Percentiles rank a stretch among this genome's conserved stretches.
These are phyloP conservation scores for Apium graveolens DNA, from an alignment of 129 eudicot species.

Conservation along the genomic window DNA sequence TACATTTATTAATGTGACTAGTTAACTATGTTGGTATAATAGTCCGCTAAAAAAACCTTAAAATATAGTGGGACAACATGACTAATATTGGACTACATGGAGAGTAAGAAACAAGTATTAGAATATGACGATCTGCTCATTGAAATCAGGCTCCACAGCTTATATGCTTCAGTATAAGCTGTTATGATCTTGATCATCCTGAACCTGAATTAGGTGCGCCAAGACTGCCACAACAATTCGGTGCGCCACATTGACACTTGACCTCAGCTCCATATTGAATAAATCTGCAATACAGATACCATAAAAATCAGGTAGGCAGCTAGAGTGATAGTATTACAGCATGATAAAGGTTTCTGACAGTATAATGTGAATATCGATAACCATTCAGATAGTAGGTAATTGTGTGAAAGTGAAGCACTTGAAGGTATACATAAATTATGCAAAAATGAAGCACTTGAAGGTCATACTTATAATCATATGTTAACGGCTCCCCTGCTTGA, in stretches of 20 bases:
- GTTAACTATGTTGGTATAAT: too few relatives aligned
- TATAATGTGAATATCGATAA: neutral
- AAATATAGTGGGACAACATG: too few relatives aligned
- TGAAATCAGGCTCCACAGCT: too few relatives aligned
- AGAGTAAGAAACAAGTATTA: too few relatives aligned
- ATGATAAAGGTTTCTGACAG: neutral
- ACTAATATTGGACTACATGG: too few relatives aligned
- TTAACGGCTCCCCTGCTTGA: slow-evolving; percentile 71
- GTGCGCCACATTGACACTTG: slow-evolving; percentile 75
- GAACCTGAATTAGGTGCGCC: too few relatives aligned
- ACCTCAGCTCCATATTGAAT: slow-evolving; percentile 91
- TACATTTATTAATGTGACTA: too few relatives aligned
- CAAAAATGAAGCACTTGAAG: neutral
- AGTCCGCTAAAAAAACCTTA: too few relatives aligned
- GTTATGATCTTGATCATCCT: too few relatives aligned
- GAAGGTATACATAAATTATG: neutral
- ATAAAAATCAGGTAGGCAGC: neutral
- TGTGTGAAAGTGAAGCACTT: neutral
- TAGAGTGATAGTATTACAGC: neutral
- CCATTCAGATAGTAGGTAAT: neutral
- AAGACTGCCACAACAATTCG: slow-evolving; percentile 71
- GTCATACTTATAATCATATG: slow-evolving; percentile 79
- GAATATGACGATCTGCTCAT: too few relatives aligned
- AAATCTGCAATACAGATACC: slow-evolving; percentile 45
- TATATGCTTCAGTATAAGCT: too few relatives aligned